These are phyloP conservation scores for bread wheat (Triticum aestivum) DNA, from an alignment of 176 grass and related monocot species.

Conservation along the genomic window DNA sequence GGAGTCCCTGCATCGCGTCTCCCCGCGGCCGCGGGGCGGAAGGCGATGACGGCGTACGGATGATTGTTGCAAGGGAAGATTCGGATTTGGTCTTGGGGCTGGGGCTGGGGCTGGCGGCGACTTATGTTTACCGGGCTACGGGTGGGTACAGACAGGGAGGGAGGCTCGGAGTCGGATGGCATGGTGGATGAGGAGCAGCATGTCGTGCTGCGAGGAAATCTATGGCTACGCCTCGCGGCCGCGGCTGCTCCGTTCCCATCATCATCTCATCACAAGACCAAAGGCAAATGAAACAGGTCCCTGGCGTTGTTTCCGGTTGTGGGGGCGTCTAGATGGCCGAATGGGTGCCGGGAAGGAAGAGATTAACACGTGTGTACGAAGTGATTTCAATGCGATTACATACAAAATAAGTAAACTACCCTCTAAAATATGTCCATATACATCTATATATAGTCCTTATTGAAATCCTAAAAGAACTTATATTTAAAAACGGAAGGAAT, in stretches of 20 bases:
- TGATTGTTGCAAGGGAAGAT: neutral
- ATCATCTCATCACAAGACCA: neutral
- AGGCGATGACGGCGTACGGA: neutral
- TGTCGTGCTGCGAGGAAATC: slow-evolving; percentile 14
- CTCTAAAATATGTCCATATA: no score
- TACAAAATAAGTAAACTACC: no score
- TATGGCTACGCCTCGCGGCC: slow-evolving; percentile 25
- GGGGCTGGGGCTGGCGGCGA: slow-evolving; percentile 5
- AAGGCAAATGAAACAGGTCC: neutral
- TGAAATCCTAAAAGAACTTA: no score
- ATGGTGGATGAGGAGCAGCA: slow-evolving; percentile 14
- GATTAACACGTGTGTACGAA: no score
- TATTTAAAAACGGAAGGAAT: no score
- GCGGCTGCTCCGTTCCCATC: slow-evolving; percentile 2
- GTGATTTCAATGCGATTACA: no score
- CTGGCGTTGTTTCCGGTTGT: no score
- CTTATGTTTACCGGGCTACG: neutral
- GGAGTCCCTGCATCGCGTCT: slow-evolving; percentile 37
- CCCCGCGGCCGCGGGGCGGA: neutral
- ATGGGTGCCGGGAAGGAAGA: no score
- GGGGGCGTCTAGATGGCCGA: no score
- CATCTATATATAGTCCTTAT: no score
- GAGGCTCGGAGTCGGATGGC: slow-evolving; percentile 1
- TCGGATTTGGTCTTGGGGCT: neutral
- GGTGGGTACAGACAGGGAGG: neutral